Evolutionary conservation across 78 protist species (phyloP), one percentile per base, ranked within the genome.

Genomic region (Dictyostelium discoideum): DNA sequence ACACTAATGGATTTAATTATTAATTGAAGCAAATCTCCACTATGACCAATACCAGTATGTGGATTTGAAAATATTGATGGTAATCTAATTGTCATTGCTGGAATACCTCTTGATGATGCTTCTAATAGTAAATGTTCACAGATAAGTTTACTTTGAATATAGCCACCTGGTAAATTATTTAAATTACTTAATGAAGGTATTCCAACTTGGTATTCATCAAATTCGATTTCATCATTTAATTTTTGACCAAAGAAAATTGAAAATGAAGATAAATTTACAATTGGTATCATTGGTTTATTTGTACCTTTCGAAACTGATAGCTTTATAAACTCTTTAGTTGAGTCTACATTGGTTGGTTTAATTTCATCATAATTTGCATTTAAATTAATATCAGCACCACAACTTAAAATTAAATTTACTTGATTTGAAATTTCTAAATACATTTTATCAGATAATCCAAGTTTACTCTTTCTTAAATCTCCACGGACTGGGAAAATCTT

Each of bases 91-190:
- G 60, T 77, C 26, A 29, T 74, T 2, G 74, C 1, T 57, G 92
- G 92, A 22, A 87, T 87, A 77, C 9, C 74, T 72, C 50, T 83
- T 69, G 2, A 24, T 4, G n/a, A 14, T 63, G 92, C 92, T 3
- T 20, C 78, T 13, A 7, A 16, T n/a, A 87, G 3, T 9, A 87
- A 16, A n/a, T 87, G 60, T n/a, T 87, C 92, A 40, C 73, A 44
- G 69, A 87, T 37, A 3, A 74, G 74, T 84, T 88, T 88, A 18
- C 86, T 78, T 81, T 88, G 93, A n/a, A 60, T 67, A 84, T 88
- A 88, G 13, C 93, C 92, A 16, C 16, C 72, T 42, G 65, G 60
- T 69, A 78, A 48, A 69, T 60, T 81, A 37, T 87, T 60, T 54
- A 69, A 77, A 5, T 9, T 86, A 9, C 37, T 50, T 32, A 74